Evolutionary conservation across 495 filamentous ascomycete genomes (phyloP).

Genomic region (Hypoxylon cercidicola): DNA sequence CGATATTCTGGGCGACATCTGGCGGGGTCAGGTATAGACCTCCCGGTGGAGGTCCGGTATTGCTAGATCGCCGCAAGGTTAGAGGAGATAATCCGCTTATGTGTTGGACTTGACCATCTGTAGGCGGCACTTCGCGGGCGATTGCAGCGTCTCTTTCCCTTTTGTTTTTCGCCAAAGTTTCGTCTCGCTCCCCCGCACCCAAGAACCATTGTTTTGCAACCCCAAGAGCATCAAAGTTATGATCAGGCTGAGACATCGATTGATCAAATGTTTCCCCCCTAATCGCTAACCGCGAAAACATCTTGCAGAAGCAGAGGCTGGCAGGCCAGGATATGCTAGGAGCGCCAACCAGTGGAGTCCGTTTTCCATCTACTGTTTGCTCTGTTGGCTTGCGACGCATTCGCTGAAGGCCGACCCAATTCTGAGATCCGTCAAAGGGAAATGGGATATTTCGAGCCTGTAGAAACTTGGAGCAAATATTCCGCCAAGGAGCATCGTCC

Average conservation of each 20-base stretch:
- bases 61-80: conserved; percentile 61
- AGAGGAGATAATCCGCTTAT: conserved; percentile 53
- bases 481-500: conserved; percentile 54
- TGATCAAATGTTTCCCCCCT: conserved; percentile 36
- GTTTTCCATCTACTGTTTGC: conserved; percentile 53
- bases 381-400: conserved; percentile 52
- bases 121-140: conserved; percentile 54
- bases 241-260: conserved; percentile 27
- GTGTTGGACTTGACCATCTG: conserved; percentile 49
- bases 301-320: conserved; percentile 61
- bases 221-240: conserved; percentile 67
- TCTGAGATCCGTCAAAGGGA: conserved; percentile 39
- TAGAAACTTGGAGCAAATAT: conserved; percentile 52
- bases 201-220: conserved; percentile 76
- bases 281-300: conserved; percentile 35
- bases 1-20: conserved; percentile 68
- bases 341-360: conserved; percentile 50
- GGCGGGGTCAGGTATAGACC: conserved; percentile 90
- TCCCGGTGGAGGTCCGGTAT: conserved; percentile 62
- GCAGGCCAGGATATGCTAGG: conserved; percentile 60
- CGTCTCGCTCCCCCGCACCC: conserved; percentile 59
- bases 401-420: conserved; percentile 42
- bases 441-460: conserved; percentile 55
- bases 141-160: conserved; percentile 63
- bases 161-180: conserved; percentile 56